Percentiles rank a stretch among this genome's conserved stretches.
These are phyloP conservation scores for Trametes coccinea DNA, from an alignment of 768 basidiomycete species.

Conservation along the genomic window DNA sequence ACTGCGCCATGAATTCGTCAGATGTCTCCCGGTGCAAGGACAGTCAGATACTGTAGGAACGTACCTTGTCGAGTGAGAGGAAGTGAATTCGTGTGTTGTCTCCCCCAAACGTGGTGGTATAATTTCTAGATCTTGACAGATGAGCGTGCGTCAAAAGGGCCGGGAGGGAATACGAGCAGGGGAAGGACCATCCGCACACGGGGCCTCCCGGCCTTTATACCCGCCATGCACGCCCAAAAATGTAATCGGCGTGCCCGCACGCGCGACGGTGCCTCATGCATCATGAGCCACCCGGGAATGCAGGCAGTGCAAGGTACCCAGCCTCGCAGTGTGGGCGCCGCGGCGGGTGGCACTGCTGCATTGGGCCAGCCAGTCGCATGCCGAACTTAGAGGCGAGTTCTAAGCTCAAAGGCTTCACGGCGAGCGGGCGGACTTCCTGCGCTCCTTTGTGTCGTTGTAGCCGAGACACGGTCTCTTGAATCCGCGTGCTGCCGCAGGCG, in stretches of 20 bases:
- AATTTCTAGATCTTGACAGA: no score
- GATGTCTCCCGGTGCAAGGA: neutral
- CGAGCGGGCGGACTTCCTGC: no score
- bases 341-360: neutral
- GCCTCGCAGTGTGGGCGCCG: neutral
- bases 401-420: no score
- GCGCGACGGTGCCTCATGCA: neutral
- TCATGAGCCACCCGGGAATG: slow-evolving; percentile 12
- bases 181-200: neutral
- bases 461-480: no score
- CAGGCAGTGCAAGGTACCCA: neutral
- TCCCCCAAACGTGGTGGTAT: no score
- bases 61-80: no score
- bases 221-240: neutral
- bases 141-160: no score
- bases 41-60: neutral
- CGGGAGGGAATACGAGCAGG: neutral
- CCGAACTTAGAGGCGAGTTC: neutral
- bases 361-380: neutral
- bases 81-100: no score
- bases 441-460: no score
- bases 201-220: neutral
- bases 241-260: neutral
- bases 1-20: neutral
- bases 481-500: no score